Conservation (phyloP, 805 yeast genomes). For the Yamadazyma akitaensis region DNA sequence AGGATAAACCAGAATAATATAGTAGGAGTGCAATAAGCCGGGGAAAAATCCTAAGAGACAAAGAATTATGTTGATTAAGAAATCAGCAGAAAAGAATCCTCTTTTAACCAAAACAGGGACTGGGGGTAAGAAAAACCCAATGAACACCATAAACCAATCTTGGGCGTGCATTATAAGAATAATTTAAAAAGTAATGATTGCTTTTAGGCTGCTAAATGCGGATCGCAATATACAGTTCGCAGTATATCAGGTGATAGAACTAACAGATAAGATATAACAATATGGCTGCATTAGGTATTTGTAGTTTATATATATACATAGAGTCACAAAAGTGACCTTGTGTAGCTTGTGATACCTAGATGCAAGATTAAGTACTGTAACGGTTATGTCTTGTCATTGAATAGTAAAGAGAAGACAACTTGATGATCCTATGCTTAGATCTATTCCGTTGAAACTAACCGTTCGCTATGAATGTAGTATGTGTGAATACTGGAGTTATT, state of each 20-base stretch:
- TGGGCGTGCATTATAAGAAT: conserved; percentile 30
- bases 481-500: no score
- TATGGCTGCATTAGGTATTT: no score
- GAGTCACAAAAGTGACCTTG: no score
- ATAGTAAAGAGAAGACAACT: no score
- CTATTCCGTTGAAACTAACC: no score
- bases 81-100: conserved; percentile 71
- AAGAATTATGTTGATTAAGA: conserved; percentile 63
- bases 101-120: conserved; percentile 71
- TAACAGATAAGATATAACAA: no score
- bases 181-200: not conserved
- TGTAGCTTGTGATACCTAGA: no score
- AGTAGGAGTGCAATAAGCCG: conserved; percentile 74
- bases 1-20: conserved; percentile 74
- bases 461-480: no score
- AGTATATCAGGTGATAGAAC: not conserved
- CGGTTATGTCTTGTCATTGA: no score
- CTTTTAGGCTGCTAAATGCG: conserved; percentile 1
- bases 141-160: conserved; percentile 64
- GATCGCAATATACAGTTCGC: not conserved
- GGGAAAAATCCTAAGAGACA: conserved; percentile 73
- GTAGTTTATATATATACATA: no score
- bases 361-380: no score
- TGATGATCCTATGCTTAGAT: no score
- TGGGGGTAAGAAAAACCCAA: conserved; percentile 75